Evolutionary conservation across 306 rosid species (phyloP), one percentile per base, ranked within the genome.

Genomic region (Begonia fuchsioides): DNA sequence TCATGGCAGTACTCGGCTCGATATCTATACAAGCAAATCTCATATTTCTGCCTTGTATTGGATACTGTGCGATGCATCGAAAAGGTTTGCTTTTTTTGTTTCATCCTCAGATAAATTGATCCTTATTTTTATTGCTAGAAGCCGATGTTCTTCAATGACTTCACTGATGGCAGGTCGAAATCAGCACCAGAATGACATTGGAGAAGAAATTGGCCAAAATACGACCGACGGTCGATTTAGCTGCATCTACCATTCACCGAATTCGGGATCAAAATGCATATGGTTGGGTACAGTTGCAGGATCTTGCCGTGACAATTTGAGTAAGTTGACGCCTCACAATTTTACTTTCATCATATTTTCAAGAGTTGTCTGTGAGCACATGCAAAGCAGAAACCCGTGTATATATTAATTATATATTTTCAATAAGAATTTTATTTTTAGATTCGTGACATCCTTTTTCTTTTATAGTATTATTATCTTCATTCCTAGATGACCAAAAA

Each of bases 271-370:
- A 93, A 5, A 70, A 80, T 56, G 92, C 90, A 52, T 90, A 57
- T 40, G 97, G 97, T 5, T 84, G 95, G 95, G 72, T 90, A 54
- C 75, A 77, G 49, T 53, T 90, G 63, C 82, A 76, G 62, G 74
- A 79, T 55, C 56, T 84, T n/a, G 40, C 61, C 17, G 59, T 81
- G 26, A 16, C 93, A 6, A 53, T 75, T 51, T 81, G 75, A 74
- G 60, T 26, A 26, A 26, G 6, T 26, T 26, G 32, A 26, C 32
- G 32, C 32, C 3, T 26, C 32, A 3, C 32, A n/a, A 26, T 26
- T 26, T 26, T 3, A 26, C 0, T 26, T 5, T 26, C 32, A 3
- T 26, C 2, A 3, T 5, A 26, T 26, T 26, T 3, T 26, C 32
- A 26, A 7, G 6, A 26, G 32, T 7, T 26, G 4, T 26, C 1